phyloP scores from a whole-genome alignment of 768 basidiomycete species.

The Lactarius deliciosus region DNA sequence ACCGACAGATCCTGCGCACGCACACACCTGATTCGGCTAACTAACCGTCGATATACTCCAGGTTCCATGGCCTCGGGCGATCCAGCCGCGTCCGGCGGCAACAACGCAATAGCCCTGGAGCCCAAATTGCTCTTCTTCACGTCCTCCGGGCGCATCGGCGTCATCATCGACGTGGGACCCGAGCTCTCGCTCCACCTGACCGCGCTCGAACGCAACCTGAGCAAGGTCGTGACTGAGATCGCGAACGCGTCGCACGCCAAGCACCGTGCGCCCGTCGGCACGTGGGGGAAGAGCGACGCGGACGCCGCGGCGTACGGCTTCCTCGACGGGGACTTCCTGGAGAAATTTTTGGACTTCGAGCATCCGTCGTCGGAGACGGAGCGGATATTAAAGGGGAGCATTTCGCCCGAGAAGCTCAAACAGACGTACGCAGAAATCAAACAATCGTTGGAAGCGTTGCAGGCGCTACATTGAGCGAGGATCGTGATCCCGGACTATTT shows the following conservation, averaged over 20 bases:
- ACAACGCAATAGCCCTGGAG: slow-evolving; percentile 36
- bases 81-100: slow-evolving; percentile 40
- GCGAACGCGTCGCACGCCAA: slow-evolving; percentile 61
- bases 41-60: slow-evolving; percentile 32
- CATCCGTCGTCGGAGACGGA: slow-evolving; percentile 44
- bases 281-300: slow-evolving; percentile 55
- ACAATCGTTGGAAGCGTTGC: slow-evolving; percentile 44
- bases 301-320: slow-evolving; percentile 66
- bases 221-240: slow-evolving; percentile 47
- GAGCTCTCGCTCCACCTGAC: slow-evolving; percentile 59
- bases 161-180: slow-evolving; percentile 60
- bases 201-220: slow-evolving; percentile 74
- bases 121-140: slow-evolving; percentile 75
- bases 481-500: not conserved
- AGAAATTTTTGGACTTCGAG: slow-evolving; percentile 53
- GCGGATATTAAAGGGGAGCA: slow-evolving; percentile 56
- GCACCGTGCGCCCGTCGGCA: slow-evolving; percentile 68
- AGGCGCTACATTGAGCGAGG: slow-evolving; percentile 40
- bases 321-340: slow-evolving; percentile 86
- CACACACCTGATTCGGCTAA: not conserved
- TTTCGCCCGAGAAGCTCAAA: slow-evolving; percentile 56
- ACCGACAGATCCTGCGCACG: too few relatives aligned
- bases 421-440: slow-evolving; percentile 44
- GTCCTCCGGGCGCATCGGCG: slow-evolving; percentile 74
- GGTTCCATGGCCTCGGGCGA: slow-evolving; percentile 56